Base-by-base conservation (phyloP, 305 asterid genomes). In the Fraxinus ornus region DNA sequence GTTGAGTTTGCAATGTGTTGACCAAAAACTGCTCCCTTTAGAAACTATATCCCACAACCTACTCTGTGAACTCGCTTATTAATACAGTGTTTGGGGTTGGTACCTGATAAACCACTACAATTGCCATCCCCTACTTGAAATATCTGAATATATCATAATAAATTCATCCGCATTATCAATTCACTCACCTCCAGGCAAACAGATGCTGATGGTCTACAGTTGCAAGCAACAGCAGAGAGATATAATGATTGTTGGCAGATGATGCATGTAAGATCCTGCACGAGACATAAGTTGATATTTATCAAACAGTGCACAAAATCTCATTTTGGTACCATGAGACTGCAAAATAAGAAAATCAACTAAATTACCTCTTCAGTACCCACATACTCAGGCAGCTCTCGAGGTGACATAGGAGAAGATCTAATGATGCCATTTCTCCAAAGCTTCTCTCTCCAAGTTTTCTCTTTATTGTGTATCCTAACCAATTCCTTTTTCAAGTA, bases 131-230 rank as follows among this genome's bases (percentile, higher is more conserved):
- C 19, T 68, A 30, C 39, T 30, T 68, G 75, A 73, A 47, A 81
- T 47, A 39, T 24, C 52, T 57, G 49, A 78, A 35, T 60, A 70
- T 8, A 60, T 80, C 17, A 79, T 62, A 81, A 78, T 39, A 36
- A 55, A 35, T 13, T 33, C 71, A 68, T 44, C 39, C 47, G 17
- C 68, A 5, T 33, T 6, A 47, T 21, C 57, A n/a, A 26, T n/a
- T 41, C 79, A 84, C 96, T 86, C 85, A 94, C 99, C 99, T 93
- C 98, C 77, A 93, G 87, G 88, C 99, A 95, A 86, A 93, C 98
- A 86, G 88, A 89, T 82, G 92, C 87, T 22, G 95, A 88, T 80
- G 97, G 97, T 83, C 98, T 90, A 88, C 99, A 95, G 85, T 84
- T 78, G 93, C 99, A 95, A 79, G 84, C 91, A 81, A 95, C 92